A percentile compares a stretch with the other conserved stretches of the same genome.
Conservation (phyloP, 495 filamentous ascomycete genomes). For the Aspergillus campestris region DNA sequence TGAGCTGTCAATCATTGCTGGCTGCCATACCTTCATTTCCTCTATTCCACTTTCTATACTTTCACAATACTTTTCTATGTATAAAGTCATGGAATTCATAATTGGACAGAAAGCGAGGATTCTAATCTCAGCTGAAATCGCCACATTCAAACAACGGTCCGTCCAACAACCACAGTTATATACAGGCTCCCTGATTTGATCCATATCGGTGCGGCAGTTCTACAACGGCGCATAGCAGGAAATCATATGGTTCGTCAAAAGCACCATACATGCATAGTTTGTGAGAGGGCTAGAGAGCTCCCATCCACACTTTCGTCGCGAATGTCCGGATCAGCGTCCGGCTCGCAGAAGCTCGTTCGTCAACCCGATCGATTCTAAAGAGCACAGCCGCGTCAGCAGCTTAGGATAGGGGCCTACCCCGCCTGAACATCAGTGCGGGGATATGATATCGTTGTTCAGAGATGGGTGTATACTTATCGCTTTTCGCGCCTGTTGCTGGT, state of each 20-base stretch:
- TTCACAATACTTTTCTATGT: no score
- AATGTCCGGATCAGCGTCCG: not conserved
- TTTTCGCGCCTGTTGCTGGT: not conserved
- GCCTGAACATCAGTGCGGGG: slow-evolving; percentile 9
- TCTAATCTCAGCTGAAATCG: no score
- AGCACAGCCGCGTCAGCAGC: no score
- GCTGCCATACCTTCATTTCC: no score
- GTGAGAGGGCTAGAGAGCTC: slow-evolving; percentile 12
- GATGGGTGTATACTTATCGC: no score
- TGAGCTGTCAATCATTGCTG: no score
- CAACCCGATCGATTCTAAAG: not conserved
- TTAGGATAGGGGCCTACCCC: slow-evolving; percentile 1
- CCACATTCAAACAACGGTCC: no score
- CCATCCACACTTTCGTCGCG: slow-evolving; percentile 9
- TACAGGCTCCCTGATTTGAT: not conserved
- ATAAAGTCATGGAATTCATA: no score
- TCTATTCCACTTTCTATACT: no score
- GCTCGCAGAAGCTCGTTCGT: slow-evolving; percentile 1
- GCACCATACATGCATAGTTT: slow-evolving; percentile 18
- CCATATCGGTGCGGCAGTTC: slow-evolving; percentile 9
- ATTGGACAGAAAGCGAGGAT: no score
- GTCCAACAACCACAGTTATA: not conserved
- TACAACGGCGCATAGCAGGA: slow-evolving; percentile 21
- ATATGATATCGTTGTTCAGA: slow-evolving; percentile 12
- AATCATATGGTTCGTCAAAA: slow-evolving; percentile 20